A percentile compares a stretch with the other conserved stretches of the same genome.
Evolutionary conservation across 2,329 filamentous ascomycete genomes (phyloP).

Genomic region (Xylaria arbuscula): DNA sequence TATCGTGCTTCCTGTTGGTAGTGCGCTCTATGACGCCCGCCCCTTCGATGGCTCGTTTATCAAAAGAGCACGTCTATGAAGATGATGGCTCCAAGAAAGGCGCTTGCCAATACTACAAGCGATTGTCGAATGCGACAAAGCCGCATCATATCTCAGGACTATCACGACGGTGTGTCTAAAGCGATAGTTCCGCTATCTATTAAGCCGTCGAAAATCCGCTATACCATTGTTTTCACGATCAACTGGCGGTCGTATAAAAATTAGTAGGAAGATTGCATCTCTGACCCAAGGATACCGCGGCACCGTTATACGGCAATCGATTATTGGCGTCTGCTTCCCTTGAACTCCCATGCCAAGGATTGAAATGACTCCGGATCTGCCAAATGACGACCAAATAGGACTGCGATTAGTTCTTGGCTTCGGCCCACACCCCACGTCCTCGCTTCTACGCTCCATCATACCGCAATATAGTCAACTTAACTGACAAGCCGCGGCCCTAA

Average conservation of each 20-base stretch:
- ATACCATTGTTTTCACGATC: slow-evolving; percentile 2
- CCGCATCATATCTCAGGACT: not conserved
- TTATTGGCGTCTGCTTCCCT: slow-evolving; percentile 4
- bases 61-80: slow-evolving; percentile 9
- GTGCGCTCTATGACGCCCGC: not conserved
- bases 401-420: slow-evolving; percentile 30
- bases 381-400: slow-evolving; percentile 18
- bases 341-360: slow-evolving; percentile 21
- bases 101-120: not conserved
- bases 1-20: slow-evolving; percentile 6
- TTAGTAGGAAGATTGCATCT: slow-evolving; percentile 6
- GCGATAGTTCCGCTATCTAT: not conserved
- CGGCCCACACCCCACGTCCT: slow-evolving; percentile 5
- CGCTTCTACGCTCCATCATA: slow-evolving; percentile 5
- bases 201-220: not conserved
- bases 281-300: not conserved
- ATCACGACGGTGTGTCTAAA: not conserved
- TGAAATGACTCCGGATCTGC: slow-evolving; percentile 32
- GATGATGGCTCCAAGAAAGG: not conserved
- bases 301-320: not conserved
- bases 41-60: slow-evolving; percentile 1
- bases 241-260: not conserved
- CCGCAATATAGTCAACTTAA: slow-evolving; percentile 10
- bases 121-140: slow-evolving; percentile 10
- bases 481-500: slow-evolving; percentile 12